Conservation (phyloP, 148 eudicot genomes). For the Persicaria maculosa region DNA sequence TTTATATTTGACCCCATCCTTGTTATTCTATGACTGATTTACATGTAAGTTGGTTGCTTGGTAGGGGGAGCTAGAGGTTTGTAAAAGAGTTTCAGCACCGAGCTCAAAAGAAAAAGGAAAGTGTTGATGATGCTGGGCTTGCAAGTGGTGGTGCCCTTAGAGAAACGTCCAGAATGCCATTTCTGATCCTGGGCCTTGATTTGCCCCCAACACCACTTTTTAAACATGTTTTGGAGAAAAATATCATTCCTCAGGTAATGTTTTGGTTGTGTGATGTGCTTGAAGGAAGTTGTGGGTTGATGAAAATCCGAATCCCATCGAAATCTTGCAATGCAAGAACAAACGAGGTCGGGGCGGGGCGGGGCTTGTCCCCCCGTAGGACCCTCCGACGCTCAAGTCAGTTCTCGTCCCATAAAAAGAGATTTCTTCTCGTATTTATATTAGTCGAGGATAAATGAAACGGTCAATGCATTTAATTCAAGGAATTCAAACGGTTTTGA, state of each 20-base stretch:
- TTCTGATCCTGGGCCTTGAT: constrained; percentile 93
- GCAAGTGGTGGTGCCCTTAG: constrained; percentile 27
- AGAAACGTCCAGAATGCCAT: constrained; percentile 83
- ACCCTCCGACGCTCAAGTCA: no score
- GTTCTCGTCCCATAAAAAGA: no score
- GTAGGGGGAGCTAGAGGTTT: constrained; percentile 93
- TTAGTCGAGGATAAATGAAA: no score
- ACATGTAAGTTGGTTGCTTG: constrained; percentile 16
- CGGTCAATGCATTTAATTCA: no score
- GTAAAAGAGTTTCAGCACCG: constrained; percentile 37
- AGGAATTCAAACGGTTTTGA: no score
- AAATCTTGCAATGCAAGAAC: no score
- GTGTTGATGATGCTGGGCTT: constrained; percentile 25
- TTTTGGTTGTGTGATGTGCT: background rate
- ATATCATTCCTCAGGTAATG: constrained; percentile 91
- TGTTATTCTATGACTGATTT: background rate
- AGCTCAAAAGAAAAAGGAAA: background rate
- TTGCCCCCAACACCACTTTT: constrained; percentile 96
- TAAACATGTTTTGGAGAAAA: constrained; percentile 89
- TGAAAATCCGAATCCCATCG: no score
- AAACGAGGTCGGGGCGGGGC: no score
- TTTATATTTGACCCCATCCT: background rate
- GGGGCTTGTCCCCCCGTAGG: no score
- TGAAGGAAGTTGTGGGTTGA: no score
- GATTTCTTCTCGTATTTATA: no score